A percentile compares a stretch with the other conserved stretches of the same genome.
These are phyloP conservation scores for Eucalyptus erythrocorys DNA, from an alignment of 345 rosid species.

Conservation along the genomic window DNA sequence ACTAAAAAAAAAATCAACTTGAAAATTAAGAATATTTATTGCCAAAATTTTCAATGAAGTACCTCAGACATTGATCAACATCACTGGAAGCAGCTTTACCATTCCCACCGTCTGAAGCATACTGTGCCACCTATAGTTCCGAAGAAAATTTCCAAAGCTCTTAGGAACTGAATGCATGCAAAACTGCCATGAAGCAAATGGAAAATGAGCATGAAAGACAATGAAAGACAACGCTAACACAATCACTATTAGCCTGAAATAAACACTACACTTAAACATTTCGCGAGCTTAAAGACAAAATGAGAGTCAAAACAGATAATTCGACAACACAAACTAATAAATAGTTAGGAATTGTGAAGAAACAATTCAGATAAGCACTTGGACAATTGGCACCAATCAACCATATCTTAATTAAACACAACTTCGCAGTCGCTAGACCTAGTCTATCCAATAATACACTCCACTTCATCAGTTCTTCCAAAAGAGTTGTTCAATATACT, in stretches of 20 bases:
- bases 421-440: background rate
- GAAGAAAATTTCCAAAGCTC: conserved; percentile 40
- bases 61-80: conserved; percentile 89
- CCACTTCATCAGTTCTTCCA: background rate
- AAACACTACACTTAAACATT: background rate
- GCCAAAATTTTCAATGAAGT: background rate
- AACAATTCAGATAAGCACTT: background rate
- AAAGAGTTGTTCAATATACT: background rate
- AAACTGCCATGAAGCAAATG: conserved; percentile 19
- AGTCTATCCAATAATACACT: background rate
- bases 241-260: background rate
- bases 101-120: conserved; percentile 78
- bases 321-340: background rate
- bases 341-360: background rate
- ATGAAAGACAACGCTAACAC: background rate
- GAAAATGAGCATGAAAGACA: background rate
- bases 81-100: conserved; percentile 48
- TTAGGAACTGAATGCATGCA: conserved; percentile 3
- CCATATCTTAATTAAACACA: background rate
- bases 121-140: conserved; percentile 81
- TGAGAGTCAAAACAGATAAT: background rate
- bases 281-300: background rate
- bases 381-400: background rate
- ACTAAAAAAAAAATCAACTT: background rate
- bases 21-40: background rate